phyloP scores from a whole-genome alignment of 129 eudicot genomes.

The Lactuca sativa region DNA sequence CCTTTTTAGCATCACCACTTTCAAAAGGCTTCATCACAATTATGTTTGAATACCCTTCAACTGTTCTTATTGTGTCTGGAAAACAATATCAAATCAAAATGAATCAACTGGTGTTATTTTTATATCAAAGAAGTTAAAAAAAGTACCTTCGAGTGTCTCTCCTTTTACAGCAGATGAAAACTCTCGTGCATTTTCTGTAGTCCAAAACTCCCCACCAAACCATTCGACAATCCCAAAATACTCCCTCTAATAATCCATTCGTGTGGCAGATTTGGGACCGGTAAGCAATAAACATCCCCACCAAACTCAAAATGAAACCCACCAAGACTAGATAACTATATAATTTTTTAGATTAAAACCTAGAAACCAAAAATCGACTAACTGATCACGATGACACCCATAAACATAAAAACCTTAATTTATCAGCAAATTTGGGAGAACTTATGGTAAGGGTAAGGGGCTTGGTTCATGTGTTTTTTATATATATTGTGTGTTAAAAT shows the following conservation, averaged over 20 bases:
- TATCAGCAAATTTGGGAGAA: slow-evolving; percentile 12
- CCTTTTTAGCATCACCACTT: slow-evolving; percentile 97
- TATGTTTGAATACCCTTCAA: slow-evolving; percentile 94
- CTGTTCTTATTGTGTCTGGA: slow-evolving; percentile 91
- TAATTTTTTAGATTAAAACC: slow-evolving; percentile 20
- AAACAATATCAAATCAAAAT: slow-evolving; percentile 23
- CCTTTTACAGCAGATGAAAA: slow-evolving; percentile 99
- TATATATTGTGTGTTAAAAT: too few species aligned
- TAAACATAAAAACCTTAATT: slow-evolving; percentile 18
- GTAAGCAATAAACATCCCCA: slow-evolving; percentile 18
- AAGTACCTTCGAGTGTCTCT: slow-evolving; percentile 92
- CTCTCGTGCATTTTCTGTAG: slow-evolving; percentile 97
- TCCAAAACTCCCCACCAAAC: slow-evolving; percentile 93
- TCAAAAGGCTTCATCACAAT: slow-evolving; percentile 98
- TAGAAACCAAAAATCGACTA: slow-evolving; percentile 36
- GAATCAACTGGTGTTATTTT: neutral
- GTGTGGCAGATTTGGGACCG: slow-evolving; percentile 26
- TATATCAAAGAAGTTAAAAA: slow-evolving; percentile 3
- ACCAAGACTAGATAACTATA: slow-evolving; percentile 30
- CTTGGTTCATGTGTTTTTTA: too few species aligned
- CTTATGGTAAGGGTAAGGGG: too few species aligned
- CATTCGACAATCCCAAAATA: slow-evolving; percentile 59
- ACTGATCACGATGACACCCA: slow-evolving; percentile 30
- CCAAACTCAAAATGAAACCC: slow-evolving; percentile 13
- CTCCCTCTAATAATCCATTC: slow-evolving; percentile 75